Conservation (phyloP, 306 rosid genomes). For the Pterocarpus santalinus region DNA sequence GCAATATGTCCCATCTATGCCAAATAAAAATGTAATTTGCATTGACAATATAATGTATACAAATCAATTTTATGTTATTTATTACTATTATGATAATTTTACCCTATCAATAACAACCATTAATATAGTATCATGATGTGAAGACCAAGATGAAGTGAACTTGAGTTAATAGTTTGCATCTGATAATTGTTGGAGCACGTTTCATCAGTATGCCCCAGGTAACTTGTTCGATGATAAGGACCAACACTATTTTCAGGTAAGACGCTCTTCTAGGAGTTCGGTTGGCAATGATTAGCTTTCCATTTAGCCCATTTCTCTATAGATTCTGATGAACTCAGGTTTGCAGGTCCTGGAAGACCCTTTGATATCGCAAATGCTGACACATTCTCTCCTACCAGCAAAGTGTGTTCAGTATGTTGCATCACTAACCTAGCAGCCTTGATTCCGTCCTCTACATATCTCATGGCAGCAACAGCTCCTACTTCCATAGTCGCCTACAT, state of each 20-base stretch:
- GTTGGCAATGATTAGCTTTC: slow-evolving; percentile 81
- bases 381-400: slow-evolving; percentile 94
- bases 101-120: slow-evolving; percentile 92
- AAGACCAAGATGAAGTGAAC: slow-evolving; percentile 62
- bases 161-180: slow-evolving; percentile 46
- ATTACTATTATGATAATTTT: slow-evolving; percentile 35
- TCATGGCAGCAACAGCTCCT: slow-evolving; percentile 97
- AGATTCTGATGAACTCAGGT: slow-evolving; percentile 88
- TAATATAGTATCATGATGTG: slow-evolving; percentile 92
- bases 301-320: slow-evolving; percentile 77
- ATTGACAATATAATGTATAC: not conserved
- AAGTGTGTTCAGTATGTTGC: slow-evolving; percentile 79
- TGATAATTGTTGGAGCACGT: slow-evolving; percentile 51
- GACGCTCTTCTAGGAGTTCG: slow-evolving; percentile 85
- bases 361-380: slow-evolving; percentile 84
- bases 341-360: slow-evolving; percentile 94
- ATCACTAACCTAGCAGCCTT: slow-evolving; percentile 90
- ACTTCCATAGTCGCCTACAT: slow-evolving; percentile 93
- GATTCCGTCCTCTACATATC: slow-evolving; percentile 89
- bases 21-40: slow-evolving; percentile 48
- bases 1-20: slow-evolving; percentile 80
- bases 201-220: slow-evolving; percentile 43
- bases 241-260: slow-evolving; percentile 69
- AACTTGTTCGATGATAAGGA: slow-evolving; percentile 67
- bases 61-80: not conserved